Base-by-base conservation (phyloP, 2,329 filamentous ascomycete species). In the Talaromyces rugulosus region DNA sequence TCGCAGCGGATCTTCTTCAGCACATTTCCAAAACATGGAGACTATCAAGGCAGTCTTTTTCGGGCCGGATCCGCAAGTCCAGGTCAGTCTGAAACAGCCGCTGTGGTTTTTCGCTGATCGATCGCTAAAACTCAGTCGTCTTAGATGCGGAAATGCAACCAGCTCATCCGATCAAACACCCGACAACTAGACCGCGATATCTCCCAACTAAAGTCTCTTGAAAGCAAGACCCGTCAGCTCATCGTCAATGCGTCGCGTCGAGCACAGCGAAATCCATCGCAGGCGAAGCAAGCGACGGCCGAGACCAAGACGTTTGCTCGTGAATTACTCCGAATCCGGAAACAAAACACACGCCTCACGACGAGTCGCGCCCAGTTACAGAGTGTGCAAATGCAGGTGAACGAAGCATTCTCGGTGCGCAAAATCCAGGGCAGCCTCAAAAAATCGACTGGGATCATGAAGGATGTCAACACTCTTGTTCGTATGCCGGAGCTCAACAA, bases 161-260 rank as follows among this genome's bases (percentile, higher is more conserved):
- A 87, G 64, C 86, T 98, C 65, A 89, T 99, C 70, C 91, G 94
- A 64, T 81, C 87, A 74, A 97, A 98, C 78, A 89, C 92, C 65
- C 92, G 95, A 72, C 94, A 96, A 74, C 86, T 99, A 70, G 95
- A 99, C 76, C 93, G 95, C 73, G 93, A 98, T 78, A 94, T 99
- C 74, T 79, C 83, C 59, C 83, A 87, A 66, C 85, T 95, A 67
- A 93, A 91, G 76, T 81, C 85, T 61, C 88, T 91, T 67, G 94
- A 99, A 75, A 79, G 79, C 72, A 96, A 95, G 77, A 93, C 93
- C 65, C 92, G 92, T 72, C 89, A 85, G 75, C 86, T 91, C 67
- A 98, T 98, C 76, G 75, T 96, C 60, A 86, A 88, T 70, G 91
- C 94, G 70, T 91, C 92, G 71, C 88, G 86, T 72, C 90, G 94